These are phyloP conservation scores for Colletotrichum sansevieriae DNA, from an alignment of 2,329 filamentous ascomycete species.

Conservation along the genomic window DNA sequence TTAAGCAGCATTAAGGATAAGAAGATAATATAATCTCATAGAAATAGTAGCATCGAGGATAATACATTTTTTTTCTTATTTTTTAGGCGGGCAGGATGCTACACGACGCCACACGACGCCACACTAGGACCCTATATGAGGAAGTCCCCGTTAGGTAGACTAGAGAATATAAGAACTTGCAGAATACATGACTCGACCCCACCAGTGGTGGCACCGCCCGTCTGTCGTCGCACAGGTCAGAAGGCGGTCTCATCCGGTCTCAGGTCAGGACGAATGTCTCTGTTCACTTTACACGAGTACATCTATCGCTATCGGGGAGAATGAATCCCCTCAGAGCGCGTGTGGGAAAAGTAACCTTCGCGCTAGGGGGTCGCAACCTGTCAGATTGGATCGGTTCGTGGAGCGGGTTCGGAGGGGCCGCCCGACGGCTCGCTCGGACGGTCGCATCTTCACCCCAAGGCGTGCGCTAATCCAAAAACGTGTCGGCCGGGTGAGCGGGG, in stretches of 20 bases:
- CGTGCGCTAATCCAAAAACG: conserved; percentile 9
- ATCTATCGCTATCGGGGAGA: conserved; percentile 16
- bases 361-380: conserved; percentile 4
- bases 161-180: too few species aligned
- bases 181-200: too few species aligned
- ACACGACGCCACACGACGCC: too few species aligned
- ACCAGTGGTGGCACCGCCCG: too few species aligned
- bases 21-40: too few species aligned
- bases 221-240: conserved; percentile 22
- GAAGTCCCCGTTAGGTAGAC: too few species aligned
- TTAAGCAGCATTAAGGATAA: too few species aligned
- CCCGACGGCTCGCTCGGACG: conserved; percentile 18
- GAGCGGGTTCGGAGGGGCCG: conserved; percentile 31
- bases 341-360: not conserved
- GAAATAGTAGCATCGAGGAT: too few species aligned
- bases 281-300: not conserved
- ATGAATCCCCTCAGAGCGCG: not conserved
- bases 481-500: conserved; percentile 26
- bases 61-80: too few species aligned
- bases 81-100: too few species aligned
- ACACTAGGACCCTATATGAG: too few species aligned
- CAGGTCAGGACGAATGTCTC: conserved; percentile 8
- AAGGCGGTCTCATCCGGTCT: conserved; percentile 26
- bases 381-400: conserved; percentile 32
- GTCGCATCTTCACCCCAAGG: not conserved